Evolutionary conservation across 1,284 basidiomycete genomes (phyloP).

Genomic region (Cutaneotrichosporon mucoides): DNA sequence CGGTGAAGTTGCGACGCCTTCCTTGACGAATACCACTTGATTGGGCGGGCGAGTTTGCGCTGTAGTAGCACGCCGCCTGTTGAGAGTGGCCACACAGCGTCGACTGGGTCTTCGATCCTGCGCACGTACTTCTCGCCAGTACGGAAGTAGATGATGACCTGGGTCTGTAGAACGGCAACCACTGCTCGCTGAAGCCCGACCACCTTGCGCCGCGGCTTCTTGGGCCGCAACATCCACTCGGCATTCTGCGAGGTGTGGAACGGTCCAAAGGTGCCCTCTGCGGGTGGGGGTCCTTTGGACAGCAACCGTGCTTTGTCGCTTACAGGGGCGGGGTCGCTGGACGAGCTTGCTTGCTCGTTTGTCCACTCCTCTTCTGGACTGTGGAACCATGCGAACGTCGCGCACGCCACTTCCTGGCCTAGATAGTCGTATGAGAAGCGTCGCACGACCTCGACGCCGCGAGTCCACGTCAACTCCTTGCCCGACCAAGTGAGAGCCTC

Average conservation of each 20-base stretch:
- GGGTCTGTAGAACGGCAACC: conserved; percentile 71
- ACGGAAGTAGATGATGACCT: conserved; percentile 67
- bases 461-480: conserved; percentile 62
- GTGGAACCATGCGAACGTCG: conserved; percentile 58
- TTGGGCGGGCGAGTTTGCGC: conserved; percentile 53
- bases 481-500: conserved; percentile 68
- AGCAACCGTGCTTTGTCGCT: too few species aligned
- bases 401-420: conserved; percentile 67
- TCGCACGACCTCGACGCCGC: conserved; percentile 65
- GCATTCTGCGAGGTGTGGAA: conserved; percentile 37
- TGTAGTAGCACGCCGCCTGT: conserved; percentile 55
- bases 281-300: neutral
- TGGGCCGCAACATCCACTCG: conserved; percentile 2
- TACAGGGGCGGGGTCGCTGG: too few species aligned
- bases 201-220: neutral
- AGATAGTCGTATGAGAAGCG: conserved; percentile 71
- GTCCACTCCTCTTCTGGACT: conserved; percentile 4
- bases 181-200: conserved; percentile 54
- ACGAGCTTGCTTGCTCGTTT: too few species aligned
- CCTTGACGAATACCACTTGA: too few species aligned
- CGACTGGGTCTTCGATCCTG: conserved; percentile 74
- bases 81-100: conserved; percentile 67
- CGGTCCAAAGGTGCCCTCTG: conserved; percentile 41
- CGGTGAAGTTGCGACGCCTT: too few species aligned
- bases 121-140: conserved; percentile 73